Evolutionary conservation across 352 stramenopile genomes (phyloP).

Genomic region (Peronospora destructor): DNA sequence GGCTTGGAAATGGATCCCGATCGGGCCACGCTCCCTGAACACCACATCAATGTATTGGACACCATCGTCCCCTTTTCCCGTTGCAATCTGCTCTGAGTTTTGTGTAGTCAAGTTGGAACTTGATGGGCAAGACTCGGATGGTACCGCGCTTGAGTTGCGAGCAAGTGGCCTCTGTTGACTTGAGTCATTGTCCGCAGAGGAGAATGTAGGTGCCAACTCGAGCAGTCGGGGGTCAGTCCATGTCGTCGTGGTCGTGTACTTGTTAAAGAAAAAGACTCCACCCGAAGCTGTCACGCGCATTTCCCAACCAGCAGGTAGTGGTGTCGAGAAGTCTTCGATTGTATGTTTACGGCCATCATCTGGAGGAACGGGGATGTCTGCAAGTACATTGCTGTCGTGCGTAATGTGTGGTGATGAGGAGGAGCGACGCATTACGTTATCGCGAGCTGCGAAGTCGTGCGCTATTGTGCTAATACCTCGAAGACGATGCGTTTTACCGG

Average conservation of each 20-base stretch:
- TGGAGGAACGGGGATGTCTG: slow-evolving; percentile 34
- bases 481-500: slow-evolving; percentile 14
- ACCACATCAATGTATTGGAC: slow-evolving; percentile 53
- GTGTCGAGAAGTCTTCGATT: slow-evolving; percentile 72
- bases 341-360: slow-evolving; percentile 56
- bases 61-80: slow-evolving; percentile 11
- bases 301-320: slow-evolving; percentile 66
- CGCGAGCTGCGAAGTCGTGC: slow-evolving; percentile 19
- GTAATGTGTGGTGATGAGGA: slow-evolving; percentile 39
- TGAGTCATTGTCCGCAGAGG: slow-evolving; percentile 6
- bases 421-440: slow-evolving; percentile 32
- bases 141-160: slow-evolving; percentile 10
- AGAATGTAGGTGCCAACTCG: slow-evolving; percentile 10
- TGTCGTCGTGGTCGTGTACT: slow-evolving; percentile 62
- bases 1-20: slow-evolving; percentile 80
- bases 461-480: slow-evolving; percentile 21
- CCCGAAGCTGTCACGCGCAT: slow-evolving; percentile 69
- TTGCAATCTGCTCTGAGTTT: slow-evolving; percentile 1
- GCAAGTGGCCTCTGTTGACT: slow-evolving; percentile 12
- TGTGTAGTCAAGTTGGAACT: slow-evolving; percentile 19
- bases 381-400: slow-evolving; percentile 19
- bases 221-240: slow-evolving; percentile 60
- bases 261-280: slow-evolving; percentile 75
- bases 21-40: slow-evolving; percentile 63
- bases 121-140: slow-evolving; percentile 13